A percentile compares a stretch with the other conserved stretches of the same genome.
phyloP scores from a whole-genome alignment of 2,329 filamentous ascomycete genomes.

The Exophiala aquamarina region DNA sequence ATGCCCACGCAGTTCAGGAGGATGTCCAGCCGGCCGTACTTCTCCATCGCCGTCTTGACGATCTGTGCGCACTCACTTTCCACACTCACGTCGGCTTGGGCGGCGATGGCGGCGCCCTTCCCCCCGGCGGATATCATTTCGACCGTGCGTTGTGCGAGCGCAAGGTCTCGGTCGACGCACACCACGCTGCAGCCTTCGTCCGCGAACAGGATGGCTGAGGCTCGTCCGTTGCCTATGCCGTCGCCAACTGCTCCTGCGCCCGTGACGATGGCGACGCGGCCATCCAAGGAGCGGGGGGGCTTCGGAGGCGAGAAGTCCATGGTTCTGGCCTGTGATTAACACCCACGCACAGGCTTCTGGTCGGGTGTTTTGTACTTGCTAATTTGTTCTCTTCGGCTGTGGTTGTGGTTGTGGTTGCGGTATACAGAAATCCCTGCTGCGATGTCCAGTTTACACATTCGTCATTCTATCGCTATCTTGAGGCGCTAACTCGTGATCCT shows the following conservation, averaged over 20 bases:
- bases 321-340: no score
- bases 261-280: constrained; percentile 52
- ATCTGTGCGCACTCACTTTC: constrained; percentile 51
- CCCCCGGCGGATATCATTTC: constrained; percentile 50
- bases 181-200: constrained; percentile 59
- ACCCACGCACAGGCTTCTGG: no score
- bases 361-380: no score
- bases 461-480: no score
- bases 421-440: no score
- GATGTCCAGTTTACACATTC: no score
- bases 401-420: no score
- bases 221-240: constrained; percentile 62
- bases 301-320: constrained; percentile 23
- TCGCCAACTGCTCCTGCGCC: constrained; percentile 58
- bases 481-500: no score
- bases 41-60: constrained; percentile 41
- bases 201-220: constrained; percentile 59
- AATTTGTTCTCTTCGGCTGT: no score
- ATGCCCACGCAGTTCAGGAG: constrained; percentile 67
- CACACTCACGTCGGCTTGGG: constrained; percentile 56
- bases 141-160: constrained; percentile 54
- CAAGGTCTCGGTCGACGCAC: constrained; percentile 56
- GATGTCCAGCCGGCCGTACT: constrained; percentile 61
- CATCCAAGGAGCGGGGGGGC: constrained; percentile 21
- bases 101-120: constrained; percentile 43